These are phyloP conservation scores for Rubia balearica DNA, from an alignment of 305 asterid species.

Conservation along the genomic window DNA sequence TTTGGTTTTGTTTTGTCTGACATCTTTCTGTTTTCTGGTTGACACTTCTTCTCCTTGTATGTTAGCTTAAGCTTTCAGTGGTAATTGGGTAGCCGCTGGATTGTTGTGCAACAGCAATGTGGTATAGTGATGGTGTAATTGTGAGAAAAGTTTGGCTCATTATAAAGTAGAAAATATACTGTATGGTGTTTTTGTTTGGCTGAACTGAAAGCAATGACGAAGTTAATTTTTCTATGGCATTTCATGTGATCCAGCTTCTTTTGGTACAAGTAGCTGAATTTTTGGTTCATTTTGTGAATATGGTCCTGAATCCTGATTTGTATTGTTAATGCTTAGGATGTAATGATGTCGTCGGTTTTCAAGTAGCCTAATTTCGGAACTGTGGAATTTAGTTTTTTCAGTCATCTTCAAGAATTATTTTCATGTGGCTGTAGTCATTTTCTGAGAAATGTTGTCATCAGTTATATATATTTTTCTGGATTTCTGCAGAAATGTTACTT, in stretches of 20 bases:
- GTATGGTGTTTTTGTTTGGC: neutral
- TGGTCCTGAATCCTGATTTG: neutral
- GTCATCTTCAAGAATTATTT: neutral
- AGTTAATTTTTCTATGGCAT: neutral
- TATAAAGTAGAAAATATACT: neutral
- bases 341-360: neutral
- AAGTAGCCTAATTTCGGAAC: neutral
- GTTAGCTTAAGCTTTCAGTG: neutral
- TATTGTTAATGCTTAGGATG: neutral
- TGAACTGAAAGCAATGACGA: neutral
- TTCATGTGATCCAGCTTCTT: neutral
- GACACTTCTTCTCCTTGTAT: neutral
- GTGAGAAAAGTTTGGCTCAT: neutral
- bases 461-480: neutral
- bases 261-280: neutral
- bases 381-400: neutral
- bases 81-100: neutral
- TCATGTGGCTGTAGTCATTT: neutral
- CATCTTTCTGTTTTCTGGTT: neutral
- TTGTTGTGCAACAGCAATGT: neutral
- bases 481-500: slow-evolving; percentile 79
- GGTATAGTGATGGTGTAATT: no score
- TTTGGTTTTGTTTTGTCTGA: neutral
- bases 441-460: neutral
- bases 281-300: neutral